Evolutionary conservation across 345 rosid species (phyloP).

Genomic region (Populus nigra): DNA sequence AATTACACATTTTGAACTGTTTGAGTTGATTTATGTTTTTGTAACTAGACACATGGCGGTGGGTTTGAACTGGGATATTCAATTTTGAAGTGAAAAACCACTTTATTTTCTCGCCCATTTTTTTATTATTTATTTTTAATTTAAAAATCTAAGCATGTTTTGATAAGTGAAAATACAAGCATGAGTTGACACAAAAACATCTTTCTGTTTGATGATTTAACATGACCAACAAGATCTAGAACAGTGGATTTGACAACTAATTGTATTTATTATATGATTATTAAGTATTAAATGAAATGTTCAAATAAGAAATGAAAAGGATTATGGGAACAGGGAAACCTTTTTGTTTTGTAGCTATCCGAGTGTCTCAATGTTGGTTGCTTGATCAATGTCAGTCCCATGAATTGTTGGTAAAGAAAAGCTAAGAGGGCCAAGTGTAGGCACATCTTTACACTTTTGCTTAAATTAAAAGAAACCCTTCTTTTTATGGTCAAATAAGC

Average conservation of each 20-base stretch:
- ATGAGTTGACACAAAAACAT: background rate
- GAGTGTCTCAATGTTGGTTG: background rate
- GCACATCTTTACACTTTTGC: background rate
- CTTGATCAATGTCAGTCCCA: background rate
- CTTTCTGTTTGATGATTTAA: background rate
- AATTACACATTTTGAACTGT: background rate
- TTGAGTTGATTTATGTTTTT: background rate
- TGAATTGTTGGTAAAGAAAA: background rate
- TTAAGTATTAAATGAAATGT: background rate
- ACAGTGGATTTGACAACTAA: background rate
- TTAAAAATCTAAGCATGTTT: background rate
- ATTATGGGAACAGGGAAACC: background rate
- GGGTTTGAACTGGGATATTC: background rate
- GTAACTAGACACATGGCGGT: background rate
- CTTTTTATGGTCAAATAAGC: background rate
- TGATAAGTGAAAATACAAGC: background rate
- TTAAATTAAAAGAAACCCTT: background rate
- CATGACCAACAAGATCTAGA: background rate
- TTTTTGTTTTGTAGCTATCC: conserved; percentile 7
- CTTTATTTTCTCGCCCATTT: background rate
- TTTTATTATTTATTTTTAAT: background rate
- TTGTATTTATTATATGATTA: background rate
- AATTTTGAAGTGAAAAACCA: background rate
- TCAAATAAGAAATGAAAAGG: background rate
- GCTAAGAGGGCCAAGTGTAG: background rate